Evolutionary conservation across 192 early-diverging fungal genomes (phyloP).

Genomic region (Rhizophagus prolifer): DNA sequence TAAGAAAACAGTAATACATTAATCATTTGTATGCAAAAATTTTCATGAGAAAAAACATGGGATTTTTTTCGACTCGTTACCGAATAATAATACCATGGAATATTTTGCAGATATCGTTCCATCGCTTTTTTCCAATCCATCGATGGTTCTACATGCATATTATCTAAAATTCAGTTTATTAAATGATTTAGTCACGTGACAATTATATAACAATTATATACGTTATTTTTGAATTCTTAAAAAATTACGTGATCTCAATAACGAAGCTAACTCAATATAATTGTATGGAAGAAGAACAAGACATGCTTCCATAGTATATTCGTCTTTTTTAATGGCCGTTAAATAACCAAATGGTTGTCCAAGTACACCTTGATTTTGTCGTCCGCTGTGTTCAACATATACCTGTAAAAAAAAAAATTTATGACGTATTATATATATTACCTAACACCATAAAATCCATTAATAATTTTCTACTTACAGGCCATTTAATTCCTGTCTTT

Average conservation of each 20-base stretch:
- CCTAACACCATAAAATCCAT: background rate
- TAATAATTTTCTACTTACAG: background rate
- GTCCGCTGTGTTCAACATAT: background rate
- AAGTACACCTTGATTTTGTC: background rate
- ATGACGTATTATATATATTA: background rate
- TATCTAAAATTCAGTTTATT: background rate
- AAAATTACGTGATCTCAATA: background rate
- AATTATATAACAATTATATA: background rate
- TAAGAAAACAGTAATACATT: background rate
- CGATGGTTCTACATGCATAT: background rate
- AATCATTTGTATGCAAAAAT: background rate
- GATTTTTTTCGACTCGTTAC: background rate
- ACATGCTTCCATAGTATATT: constrained; percentile 6
- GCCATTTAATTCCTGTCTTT: constrained; percentile 6
- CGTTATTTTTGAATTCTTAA: background rate
- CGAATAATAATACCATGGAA: constrained; percentile 18
- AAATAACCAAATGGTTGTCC: constrained; percentile 17
- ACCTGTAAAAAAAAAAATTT: background rate
- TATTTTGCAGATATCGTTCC: background rate
- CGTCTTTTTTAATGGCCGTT: background rate
- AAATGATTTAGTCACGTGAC: background rate
- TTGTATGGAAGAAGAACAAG: constrained; percentile 16
- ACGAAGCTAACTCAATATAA: background rate
- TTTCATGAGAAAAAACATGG: background rate
- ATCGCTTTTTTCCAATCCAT: background rate